Percentiles rank a stretch among this genome's conserved stretches.
These are phyloP conservation scores for Botryotinia globosa DNA, from an alignment of 2,329 filamentous ascomycete genomes.

Conservation along the genomic window DNA sequence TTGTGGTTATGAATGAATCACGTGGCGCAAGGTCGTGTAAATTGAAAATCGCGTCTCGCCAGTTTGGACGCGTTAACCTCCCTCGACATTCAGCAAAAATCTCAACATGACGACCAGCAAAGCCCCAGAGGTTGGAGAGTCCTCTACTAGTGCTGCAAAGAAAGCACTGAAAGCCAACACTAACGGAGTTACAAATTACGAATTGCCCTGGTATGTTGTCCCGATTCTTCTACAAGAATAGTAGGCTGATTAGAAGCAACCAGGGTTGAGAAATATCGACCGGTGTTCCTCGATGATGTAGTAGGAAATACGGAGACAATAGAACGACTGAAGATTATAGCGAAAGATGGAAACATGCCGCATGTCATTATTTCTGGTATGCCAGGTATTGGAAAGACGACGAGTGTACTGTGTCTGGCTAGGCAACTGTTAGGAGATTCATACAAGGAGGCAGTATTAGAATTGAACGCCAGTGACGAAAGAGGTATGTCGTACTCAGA, in stretches of 20 bases:
- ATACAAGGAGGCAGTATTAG: constrained; percentile 96
- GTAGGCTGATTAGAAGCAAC: background rate
- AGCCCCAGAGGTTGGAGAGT: constrained; percentile 51
- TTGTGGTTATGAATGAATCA: background rate
- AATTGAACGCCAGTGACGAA: constrained; percentile 95
- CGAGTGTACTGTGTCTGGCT: constrained; percentile 88
- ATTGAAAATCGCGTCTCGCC: constrained; percentile 26
- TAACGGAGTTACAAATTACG: constrained; percentile 59
- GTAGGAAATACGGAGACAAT: constrained; percentile 98
- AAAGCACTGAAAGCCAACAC: constrained; percentile 51
- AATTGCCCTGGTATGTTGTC: constrained; percentile 68
- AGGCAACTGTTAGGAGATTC: constrained; percentile 86
- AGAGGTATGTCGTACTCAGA: constrained; percentile 55
- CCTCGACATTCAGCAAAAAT: background rate
- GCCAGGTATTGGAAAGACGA: constrained; percentile 98
- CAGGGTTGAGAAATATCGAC: constrained; percentile 98
- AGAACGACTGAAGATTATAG: constrained; percentile 95
- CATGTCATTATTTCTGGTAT: constrained; percentile 99
- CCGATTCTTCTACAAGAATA: background rate
- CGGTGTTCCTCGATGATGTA: constrained; percentile 91
- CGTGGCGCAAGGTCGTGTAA: constrained; percentile 25
- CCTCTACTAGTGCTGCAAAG: constrained; percentile 56
- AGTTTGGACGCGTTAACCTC: constrained; percentile 27
- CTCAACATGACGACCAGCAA: constrained; percentile 33
- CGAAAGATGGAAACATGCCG: constrained; percentile 98